phyloP scores from a whole-genome alignment of 2,329 filamentous ascomycete species.

The Uncinocarpus reesii region DNA sequence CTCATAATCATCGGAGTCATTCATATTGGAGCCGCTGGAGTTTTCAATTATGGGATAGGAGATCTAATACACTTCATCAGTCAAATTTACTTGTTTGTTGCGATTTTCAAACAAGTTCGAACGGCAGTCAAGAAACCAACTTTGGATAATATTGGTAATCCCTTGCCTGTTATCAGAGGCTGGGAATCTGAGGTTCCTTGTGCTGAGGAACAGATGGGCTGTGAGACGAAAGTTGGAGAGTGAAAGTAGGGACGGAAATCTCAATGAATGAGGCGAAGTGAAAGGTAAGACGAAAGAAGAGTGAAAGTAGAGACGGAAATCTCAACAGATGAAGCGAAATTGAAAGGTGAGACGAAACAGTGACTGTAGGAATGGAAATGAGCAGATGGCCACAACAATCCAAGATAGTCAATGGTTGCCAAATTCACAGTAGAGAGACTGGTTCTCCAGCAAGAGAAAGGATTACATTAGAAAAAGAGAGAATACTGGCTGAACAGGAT shows the following conservation, averaged over 20 bases:
- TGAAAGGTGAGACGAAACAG: not conserved
- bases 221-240: not conserved
- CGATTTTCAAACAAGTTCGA: not conserved
- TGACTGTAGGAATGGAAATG: too few species aligned
- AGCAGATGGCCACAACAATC: too few species aligned
- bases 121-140: not conserved
- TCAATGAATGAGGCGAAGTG: not conserved
- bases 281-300: not conserved
- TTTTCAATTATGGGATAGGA: not conserved
- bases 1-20: constrained; percentile 15
- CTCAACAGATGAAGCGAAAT: not conserved
- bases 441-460: too few species aligned
- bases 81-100: not conserved
- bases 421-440: too few species aligned
- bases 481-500: not conserved
- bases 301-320: not conserved
- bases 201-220: not conserved
- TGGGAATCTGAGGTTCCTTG: not conserved
- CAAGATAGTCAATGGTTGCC: too few species aligned
- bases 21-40: constrained; percentile 7
- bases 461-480: too few species aligned
- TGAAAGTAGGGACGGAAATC: not conserved
- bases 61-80: not conserved
- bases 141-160: not conserved
- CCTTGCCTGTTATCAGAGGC: not conserved